These are phyloP conservation scores for Pseudogymnoascus sp. DNA, from an alignment of 2,329 filamentous ascomycete genomes.

Conservation along the genomic window DNA sequence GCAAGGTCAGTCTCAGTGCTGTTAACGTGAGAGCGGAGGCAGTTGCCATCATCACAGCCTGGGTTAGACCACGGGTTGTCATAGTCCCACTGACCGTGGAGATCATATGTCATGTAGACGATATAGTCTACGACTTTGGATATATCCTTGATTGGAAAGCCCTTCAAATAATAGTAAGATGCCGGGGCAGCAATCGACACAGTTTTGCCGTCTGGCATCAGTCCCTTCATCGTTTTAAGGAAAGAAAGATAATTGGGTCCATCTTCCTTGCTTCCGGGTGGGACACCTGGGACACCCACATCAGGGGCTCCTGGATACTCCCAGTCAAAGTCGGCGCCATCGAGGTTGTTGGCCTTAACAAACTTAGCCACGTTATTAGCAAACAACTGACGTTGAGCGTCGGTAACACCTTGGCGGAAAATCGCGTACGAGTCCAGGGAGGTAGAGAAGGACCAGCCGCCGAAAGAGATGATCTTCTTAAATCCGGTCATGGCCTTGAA, in stretches of 20 bases:
- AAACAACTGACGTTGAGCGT: conserved; percentile 30
- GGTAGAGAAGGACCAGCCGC: conserved; percentile 39
- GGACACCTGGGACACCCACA: conserved; percentile 32
- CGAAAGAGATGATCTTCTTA: conserved; percentile 37
- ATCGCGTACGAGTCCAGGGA: conserved; percentile 31
- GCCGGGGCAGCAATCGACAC: conserved; percentile 25
- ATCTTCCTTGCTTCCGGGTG: conserved; percentile 24
- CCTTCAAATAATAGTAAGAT: conserved; percentile 29
- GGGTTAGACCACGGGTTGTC: conserved; percentile 25
- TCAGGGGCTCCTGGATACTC: conserved; percentile 26
- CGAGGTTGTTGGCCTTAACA: conserved; percentile 28
- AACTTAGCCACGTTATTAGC: conserved; percentile 29
- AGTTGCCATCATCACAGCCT: conserved; percentile 29
- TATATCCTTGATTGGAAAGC: conserved; percentile 18
- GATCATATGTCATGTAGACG: conserved; percentile 24
- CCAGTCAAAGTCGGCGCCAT: conserved; percentile 30
- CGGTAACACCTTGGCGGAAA: conserved; percentile 30
- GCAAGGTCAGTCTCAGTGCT: conserved; percentile 30
- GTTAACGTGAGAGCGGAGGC: conserved; percentile 32
- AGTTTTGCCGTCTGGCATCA: conserved; percentile 17
- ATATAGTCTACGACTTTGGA: conserved; percentile 20
- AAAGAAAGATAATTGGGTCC: conserved; percentile 31
- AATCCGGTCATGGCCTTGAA: conserved; percentile 27
- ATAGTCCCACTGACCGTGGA: conserved; percentile 36
- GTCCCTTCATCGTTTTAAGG: conserved; percentile 23